These are phyloP conservation scores for Leucogyrophana mollusca DNA, from an alignment of 768 basidiomycete genomes.

Conservation along the genomic window DNA sequence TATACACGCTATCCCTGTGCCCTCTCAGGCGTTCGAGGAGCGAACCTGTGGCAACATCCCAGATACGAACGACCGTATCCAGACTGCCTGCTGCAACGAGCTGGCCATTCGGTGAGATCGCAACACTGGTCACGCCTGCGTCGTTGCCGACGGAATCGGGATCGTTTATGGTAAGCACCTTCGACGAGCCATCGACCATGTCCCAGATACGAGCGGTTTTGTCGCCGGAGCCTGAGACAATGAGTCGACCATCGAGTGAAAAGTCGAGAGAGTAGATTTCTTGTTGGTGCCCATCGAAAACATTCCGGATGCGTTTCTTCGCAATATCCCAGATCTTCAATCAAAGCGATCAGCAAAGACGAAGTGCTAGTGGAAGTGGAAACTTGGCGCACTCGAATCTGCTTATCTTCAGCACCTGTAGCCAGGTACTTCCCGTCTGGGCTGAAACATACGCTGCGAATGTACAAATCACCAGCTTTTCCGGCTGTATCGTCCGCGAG, in stretches of 20 bases:
- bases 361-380: neutral
- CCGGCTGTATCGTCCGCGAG: conserved; percentile 73
- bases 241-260: conserved; percentile 78
- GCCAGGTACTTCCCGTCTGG: conserved; percentile 72
- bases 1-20: conserved; percentile 84
- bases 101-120: conserved; percentile 72
- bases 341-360: conserved; percentile 9
- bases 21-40: conserved; percentile 75
- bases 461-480: conserved; percentile 84
- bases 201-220: conserved; percentile 76
- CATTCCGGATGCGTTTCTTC: conserved; percentile 71
- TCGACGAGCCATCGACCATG: conserved; percentile 34
- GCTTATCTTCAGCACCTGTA: conserved; percentile 88
- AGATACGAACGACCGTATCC: conserved; percentile 78
- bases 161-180: conserved; percentile 40
- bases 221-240: conserved; percentile 87
- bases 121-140: conserved; percentile 77
- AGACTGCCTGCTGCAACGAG: conserved; percentile 67
- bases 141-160: conserved; percentile 48
- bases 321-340: conserved; percentile 88
- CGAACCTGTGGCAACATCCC: conserved; percentile 67
- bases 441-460: conserved; percentile 79
- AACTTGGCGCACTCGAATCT: conserved; percentile 68
- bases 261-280: conserved; percentile 96
- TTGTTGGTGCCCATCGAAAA: conserved; percentile 87